Percentiles rank a stretch among this genome's conserved stretches.
Conservation (phyloP, 2,329 filamentous ascomycete species). For the Aspergillus caelatus region DNA sequence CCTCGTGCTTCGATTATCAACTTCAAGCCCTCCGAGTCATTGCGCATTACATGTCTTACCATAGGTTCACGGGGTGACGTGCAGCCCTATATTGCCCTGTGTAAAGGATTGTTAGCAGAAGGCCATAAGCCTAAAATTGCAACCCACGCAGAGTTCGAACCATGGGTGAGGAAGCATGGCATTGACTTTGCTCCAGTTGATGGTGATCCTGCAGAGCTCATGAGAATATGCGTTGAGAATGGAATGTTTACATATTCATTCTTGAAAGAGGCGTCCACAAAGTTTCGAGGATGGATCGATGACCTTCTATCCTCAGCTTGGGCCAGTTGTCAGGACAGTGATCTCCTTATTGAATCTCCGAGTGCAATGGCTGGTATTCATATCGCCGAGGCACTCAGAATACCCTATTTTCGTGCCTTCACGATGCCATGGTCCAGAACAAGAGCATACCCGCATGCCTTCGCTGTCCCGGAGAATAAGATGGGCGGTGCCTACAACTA, state of each 20-base stretch:
- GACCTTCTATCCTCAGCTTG: conserved; percentile 81
- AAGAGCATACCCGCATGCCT: conserved; percentile 92
- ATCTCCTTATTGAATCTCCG: conserved; percentile 91
- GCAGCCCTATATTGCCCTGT: conserved; percentile 95
- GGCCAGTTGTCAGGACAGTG: conserved; percentile 79
- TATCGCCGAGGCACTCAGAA: conserved; percentile 87
- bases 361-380: conserved; percentile 98
- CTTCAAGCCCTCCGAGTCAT: conserved; percentile 79
- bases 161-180: conserved; percentile 88
- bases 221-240: conserved; percentile 94
- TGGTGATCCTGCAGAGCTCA: conserved; percentile 89
- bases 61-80: conserved; percentile 96
- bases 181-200: conserved; percentile 89
- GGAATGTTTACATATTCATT: conserved; percentile 96
- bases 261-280: conserved; percentile 79
- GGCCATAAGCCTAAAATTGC: conserved; percentile 87
- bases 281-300: conserved; percentile 94
- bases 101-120: conserved; percentile 84
- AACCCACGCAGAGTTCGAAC: conserved; percentile 86
- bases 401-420: conserved; percentile 96
- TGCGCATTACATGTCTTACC: conserved; percentile 89
- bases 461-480: conserved; percentile 88
- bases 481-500: conserved; percentile 96
- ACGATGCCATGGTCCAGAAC: conserved; percentile 99
- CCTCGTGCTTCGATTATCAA: conserved; percentile 83